These are phyloP conservation scores for Rhynchosporium secalis DNA, from an alignment of 2,329 filamentous ascomycete species.

Conservation along the genomic window DNA sequence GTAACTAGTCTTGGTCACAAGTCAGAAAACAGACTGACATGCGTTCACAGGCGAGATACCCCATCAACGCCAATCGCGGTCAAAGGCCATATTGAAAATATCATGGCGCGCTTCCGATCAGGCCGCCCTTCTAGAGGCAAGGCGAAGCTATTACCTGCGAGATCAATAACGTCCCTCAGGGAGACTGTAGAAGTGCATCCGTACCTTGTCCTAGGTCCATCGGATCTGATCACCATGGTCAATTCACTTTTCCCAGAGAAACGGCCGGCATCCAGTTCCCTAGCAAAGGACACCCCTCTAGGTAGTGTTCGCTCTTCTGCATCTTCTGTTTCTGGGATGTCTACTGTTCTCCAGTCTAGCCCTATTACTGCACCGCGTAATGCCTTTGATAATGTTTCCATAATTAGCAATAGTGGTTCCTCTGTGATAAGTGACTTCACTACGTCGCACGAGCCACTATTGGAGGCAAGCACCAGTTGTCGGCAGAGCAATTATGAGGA, in stretches of 20 bases:
- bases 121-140: slow-evolving; percentile 46
- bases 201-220: slow-evolving; percentile 76
- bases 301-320: slow-evolving; percentile 65
- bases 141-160: slow-evolving; percentile 65
- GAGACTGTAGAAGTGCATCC: slow-evolving; percentile 79
- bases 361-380: slow-evolving; percentile 57
- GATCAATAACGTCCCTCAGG: slow-evolving; percentile 69
- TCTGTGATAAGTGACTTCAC: slow-evolving; percentile 70
- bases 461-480: slow-evolving; percentile 55
- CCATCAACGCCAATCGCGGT: slow-evolving; percentile 63
- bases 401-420: slow-evolving; percentile 71
- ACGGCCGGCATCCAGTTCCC: slow-evolving; percentile 58
- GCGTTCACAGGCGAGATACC: slow-evolving; percentile 51
- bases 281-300: slow-evolving; percentile 51
- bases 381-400: slow-evolving; percentile 64
- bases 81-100: slow-evolving; percentile 69
- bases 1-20: slow-evolving; percentile 42
- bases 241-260: slow-evolving; percentile 81
- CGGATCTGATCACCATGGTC: slow-evolving; percentile 77
- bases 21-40: neutral
- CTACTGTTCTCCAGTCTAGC: slow-evolving; percentile 65
- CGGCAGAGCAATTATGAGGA: slow-evolving; percentile 58
- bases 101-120: slow-evolving; percentile 61
- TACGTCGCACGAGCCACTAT: slow-evolving; percentile 62
- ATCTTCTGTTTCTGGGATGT: slow-evolving; percentile 69